Conservation (phyloP, 2,329 filamentous ascomycete species). For the Fusarium dlaminii region DNA sequence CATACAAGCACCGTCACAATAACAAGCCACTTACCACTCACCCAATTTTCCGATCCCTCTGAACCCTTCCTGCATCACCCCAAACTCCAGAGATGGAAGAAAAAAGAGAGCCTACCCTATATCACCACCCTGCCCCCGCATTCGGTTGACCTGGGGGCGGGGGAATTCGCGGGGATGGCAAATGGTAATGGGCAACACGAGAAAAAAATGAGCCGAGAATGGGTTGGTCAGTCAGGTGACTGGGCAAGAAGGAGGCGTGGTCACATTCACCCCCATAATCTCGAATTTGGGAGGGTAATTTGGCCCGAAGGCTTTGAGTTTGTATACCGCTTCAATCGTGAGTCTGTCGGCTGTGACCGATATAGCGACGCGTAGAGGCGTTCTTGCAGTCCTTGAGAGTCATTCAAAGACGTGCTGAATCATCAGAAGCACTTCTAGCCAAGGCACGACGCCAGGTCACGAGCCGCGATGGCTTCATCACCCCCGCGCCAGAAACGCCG, state of each 20-base stretch:
- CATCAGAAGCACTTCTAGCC: conserved; percentile 7
- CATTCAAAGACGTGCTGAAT: background rate
- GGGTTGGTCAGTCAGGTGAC: conserved; percentile 33
- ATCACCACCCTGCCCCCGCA: conserved; percentile 13
- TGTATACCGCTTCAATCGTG: conserved; percentile 1
- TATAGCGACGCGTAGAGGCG: background rate
- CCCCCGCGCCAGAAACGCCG: conserved; percentile 45
- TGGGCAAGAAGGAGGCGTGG: conserved; percentile 14
- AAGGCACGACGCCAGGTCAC: conserved; percentile 13
- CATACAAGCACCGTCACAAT: background rate
- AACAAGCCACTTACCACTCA: background rate
- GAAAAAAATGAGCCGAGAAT: conserved; percentile 27
- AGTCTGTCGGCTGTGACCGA: background rate
- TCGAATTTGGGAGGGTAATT: conserved; percentile 21
- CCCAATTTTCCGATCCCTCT: background rate
- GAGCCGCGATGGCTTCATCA: conserved; percentile 41
- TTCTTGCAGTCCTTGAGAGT: background rate
- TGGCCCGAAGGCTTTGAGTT: conserved; percentile 2
- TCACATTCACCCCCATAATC: conserved; percentile 33
- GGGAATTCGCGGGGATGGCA: conserved; percentile 33
- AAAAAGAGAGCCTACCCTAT: conserved; percentile 7
- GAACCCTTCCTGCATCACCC: background rate
- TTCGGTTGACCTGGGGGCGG: conserved; percentile 19
- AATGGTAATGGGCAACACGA: background rate
- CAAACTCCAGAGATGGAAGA: background rate